Conservation (phyloP, 495 filamentous ascomycete genomes). For the Penicillium coprophilum region DNA sequence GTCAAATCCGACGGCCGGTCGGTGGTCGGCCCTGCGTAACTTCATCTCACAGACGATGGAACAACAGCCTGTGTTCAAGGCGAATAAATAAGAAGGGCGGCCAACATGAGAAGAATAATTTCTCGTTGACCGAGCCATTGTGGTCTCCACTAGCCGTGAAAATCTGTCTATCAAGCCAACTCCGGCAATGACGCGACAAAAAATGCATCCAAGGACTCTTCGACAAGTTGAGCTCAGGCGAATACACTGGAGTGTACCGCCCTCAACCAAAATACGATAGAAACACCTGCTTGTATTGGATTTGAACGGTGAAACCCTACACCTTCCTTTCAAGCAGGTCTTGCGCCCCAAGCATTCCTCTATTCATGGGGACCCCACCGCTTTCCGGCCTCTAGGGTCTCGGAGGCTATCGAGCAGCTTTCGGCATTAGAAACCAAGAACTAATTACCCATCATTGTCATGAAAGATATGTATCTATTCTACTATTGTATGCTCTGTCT, state of each 20-base stretch:
- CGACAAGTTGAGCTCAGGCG: not conserved
- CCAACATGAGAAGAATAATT: not conserved
- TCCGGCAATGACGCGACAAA: not conserved
- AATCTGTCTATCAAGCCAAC: not conserved
- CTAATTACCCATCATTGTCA: constrained; percentile 5
- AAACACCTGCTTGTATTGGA: not conserved
- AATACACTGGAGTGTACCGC: not conserved
- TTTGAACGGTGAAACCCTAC: not conserved
- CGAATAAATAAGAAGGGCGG: constrained; percentile 31
- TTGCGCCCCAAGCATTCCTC: not conserved
- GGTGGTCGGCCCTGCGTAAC: constrained; percentile 67
- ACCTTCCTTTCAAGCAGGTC: not conserved
- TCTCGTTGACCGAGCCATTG: not conserved
- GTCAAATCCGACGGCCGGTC: constrained; percentile 48
- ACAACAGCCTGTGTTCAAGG: constrained; percentile 63
- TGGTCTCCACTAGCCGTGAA: not conserved
- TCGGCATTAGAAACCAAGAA: constrained; percentile 1
- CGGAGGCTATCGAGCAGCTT: not conserved
- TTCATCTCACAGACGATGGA: constrained; percentile 75
- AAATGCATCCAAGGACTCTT: not conserved
- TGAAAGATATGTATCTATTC: not conserved
- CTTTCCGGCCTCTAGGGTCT: not conserved
- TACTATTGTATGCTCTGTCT: not conserved
- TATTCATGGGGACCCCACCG: not conserved
- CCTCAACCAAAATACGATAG: not conserved